phyloP scores from a whole-genome alignment of 164 flowering plant genomes.

The Tetracentron sinense region DNA sequence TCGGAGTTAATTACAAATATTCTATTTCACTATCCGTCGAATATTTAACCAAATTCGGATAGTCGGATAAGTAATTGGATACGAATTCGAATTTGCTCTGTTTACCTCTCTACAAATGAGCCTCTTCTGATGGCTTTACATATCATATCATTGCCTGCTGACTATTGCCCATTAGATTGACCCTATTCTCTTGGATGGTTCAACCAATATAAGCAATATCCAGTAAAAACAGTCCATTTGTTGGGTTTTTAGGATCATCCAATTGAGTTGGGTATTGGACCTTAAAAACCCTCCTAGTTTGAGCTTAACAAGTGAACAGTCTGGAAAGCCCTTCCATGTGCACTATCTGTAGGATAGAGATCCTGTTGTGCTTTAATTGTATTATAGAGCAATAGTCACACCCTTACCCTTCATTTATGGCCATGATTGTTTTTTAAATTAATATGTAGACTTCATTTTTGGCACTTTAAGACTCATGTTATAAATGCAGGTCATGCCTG shows the following conservation, averaged over 20 bases:
- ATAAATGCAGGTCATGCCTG: slow-evolving; percentile 83
- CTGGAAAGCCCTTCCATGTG: neutral
- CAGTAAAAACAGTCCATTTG: neutral
- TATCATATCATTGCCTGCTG: neutral
- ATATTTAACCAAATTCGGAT: too few species aligned
- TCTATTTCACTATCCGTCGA: too few species aligned
- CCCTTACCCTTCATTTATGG: neutral
- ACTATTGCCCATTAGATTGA: neutral
- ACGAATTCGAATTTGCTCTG: too few species aligned
- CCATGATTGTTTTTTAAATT: neutral
- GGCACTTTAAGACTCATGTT: neutral
- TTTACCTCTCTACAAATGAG: neutral
- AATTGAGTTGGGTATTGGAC: neutral
- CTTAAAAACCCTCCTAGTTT: neutral
- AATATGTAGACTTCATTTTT: neutral
- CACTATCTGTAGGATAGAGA: neutral
- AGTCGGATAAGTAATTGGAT: too few species aligned
- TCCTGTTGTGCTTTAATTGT: too few species aligned
- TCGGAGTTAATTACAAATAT: too few species aligned
- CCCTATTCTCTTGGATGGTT: neutral
- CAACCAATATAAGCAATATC: too few species aligned
- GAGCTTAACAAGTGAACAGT: neutral
- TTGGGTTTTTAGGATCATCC: neutral
- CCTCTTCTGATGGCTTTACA: neutral
- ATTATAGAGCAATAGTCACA: neutral